Evolutionary conservation across 108 stramenopile genomes (phyloP).

Genomic region (Nannochloropsis salina): DNA sequence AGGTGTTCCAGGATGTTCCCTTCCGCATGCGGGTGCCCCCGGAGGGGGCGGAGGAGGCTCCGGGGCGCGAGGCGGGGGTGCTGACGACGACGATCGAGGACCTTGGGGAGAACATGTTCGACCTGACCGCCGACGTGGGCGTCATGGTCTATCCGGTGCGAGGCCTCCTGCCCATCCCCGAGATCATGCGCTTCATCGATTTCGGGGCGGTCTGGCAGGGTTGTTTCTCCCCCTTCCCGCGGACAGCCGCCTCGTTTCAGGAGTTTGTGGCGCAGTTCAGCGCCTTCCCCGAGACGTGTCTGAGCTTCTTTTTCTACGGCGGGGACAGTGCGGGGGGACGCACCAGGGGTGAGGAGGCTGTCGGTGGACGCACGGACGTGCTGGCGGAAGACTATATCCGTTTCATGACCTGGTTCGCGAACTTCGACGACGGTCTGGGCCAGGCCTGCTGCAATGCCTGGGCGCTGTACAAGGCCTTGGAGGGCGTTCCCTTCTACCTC

Average conservation of each 20-base stretch:
- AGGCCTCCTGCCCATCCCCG: neutral
- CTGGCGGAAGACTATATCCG: neutral
- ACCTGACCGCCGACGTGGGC: neutral
- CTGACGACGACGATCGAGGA: neutral
- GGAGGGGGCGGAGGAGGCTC: neutral
- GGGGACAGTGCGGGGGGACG: neutral
- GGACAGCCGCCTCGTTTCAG: neutral
- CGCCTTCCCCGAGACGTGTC: neutral
- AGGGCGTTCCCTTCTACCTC: neutral
- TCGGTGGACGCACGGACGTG: neutral
- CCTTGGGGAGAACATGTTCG: neutral
- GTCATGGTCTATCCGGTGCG: neutral
- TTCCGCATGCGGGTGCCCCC: neutral
- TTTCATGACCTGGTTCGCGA: neutral
- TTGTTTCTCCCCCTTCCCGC: neutral
- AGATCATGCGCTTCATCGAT: neutral
- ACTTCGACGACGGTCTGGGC: neutral
- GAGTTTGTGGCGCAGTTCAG: neutral
- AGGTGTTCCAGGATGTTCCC: neutral
- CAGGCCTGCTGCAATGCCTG: neutral
- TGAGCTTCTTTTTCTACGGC: neutral
- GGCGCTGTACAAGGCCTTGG: neutral
- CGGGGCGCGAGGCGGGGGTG: neutral
- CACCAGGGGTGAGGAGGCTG: neutral
- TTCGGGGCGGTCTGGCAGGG: neutral